Conservation (phyloP, 148 eudicot species). For the Fagopyrum tataricum region DNA sequence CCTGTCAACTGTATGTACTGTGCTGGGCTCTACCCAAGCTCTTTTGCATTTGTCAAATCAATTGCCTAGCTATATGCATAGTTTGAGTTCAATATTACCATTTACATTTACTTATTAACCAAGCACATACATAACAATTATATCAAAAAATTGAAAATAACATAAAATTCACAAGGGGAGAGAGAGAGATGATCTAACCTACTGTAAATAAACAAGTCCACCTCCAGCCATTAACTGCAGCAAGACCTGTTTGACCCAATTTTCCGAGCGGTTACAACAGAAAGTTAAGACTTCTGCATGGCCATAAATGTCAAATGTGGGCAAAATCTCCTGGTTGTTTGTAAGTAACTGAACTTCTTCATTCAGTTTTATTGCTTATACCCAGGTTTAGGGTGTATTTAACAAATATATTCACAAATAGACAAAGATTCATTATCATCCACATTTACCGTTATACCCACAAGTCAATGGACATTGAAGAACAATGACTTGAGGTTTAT, state of each 20-base stretch:
- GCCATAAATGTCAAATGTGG: neutral
- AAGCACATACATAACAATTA: neutral
- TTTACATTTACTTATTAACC: neutral
- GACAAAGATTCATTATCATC: neutral
- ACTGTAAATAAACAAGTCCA: neutral
- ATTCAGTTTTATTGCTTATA: neutral
- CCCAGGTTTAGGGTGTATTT: neutral
- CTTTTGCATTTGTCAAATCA: too few relatives aligned
- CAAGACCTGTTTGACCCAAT: neutral
- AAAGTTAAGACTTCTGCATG: neutral
- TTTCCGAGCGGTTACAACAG: neutral
- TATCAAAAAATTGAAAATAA: neutral
- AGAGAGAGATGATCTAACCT: neutral
- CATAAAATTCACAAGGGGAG: neutral
- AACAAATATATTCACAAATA: neutral
- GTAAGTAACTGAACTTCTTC: neutral
- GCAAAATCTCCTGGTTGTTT: neutral
- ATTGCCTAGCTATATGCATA: neutral
- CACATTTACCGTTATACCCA: neutral
- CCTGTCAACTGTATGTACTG: neutral
- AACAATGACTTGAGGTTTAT: neutral
- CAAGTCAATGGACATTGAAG: neutral
- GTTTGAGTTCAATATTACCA: neutral
- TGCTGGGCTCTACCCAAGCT: neutral
- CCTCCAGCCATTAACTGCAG: neutral